Conservation (phyloP, 2,329 filamentous ascomycete species). For the Parastagonospora avenae region DNA sequence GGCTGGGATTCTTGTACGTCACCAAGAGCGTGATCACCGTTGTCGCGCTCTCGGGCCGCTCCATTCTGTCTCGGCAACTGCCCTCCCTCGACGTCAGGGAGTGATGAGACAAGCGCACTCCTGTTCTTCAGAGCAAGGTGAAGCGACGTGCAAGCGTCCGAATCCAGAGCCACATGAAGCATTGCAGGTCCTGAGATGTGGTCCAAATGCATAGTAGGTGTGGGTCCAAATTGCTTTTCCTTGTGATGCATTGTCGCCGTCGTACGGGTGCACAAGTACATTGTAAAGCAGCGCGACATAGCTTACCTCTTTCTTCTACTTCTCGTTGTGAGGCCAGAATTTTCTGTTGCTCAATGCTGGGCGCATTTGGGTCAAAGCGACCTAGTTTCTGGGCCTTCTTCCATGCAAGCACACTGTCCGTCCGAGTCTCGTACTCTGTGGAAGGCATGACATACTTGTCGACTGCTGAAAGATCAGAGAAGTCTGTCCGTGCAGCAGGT, state of each 20-base stretch:
- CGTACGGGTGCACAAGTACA: slow-evolving; percentile 19
- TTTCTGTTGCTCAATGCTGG: slow-evolving; percentile 74
- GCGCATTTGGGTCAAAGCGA: slow-evolving; percentile 87
- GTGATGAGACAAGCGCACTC: too few relatives aligned
- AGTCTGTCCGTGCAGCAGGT: slow-evolving; percentile 74
- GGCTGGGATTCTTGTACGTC: too few relatives aligned
- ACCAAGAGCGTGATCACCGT: too few relatives aligned
- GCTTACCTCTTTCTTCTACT: slow-evolving; percentile 68
- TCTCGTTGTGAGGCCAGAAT: slow-evolving; percentile 71
- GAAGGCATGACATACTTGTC: slow-evolving; percentile 90
- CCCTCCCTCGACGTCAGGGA: too few relatives aligned
- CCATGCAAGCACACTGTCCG: slow-evolving; percentile 90
- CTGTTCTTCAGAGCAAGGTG: too few relatives aligned
- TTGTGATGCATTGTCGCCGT: slow-evolving; percentile 15
- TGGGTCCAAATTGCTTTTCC: slow-evolving; percentile 21
- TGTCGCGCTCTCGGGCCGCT: too few relatives aligned
- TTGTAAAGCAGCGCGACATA: slow-evolving; percentile 15
- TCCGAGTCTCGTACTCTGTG: slow-evolving; percentile 81
- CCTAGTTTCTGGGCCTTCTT: slow-evolving; percentile 96
- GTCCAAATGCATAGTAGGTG: background rate
- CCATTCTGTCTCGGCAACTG: too few relatives aligned
- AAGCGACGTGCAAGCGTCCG: slow-evolving; percentile 18
- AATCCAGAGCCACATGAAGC: slow-evolving; percentile 24
- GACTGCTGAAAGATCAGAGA: slow-evolving; percentile 78
- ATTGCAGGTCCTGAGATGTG: slow-evolving; percentile 9